These are phyloP conservation scores for Atkinsonella texensis DNA, from an alignment of 2,329 filamentous ascomycete species.

Conservation along the genomic window DNA sequence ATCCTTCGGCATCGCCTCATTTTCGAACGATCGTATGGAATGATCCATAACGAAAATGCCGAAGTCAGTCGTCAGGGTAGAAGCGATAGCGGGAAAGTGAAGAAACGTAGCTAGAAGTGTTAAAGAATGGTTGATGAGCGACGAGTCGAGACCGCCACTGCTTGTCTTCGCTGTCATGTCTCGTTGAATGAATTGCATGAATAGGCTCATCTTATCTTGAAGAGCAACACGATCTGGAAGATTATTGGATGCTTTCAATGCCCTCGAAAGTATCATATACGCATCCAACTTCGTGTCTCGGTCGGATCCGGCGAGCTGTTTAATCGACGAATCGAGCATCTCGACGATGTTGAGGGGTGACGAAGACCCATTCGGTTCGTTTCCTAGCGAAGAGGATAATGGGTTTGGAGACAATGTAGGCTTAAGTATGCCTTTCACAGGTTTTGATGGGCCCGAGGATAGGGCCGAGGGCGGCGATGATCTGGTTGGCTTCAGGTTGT, in stretches of 20 bases:
- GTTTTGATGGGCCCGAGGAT: constrained; percentile 28
- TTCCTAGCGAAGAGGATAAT: constrained; percentile 26
- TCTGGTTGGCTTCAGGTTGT: constrained; percentile 24
- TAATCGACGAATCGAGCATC: constrained; percentile 76
- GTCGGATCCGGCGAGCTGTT: constrained; percentile 66
- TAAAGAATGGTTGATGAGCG: constrained; percentile 65
- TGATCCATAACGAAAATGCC: constrained; percentile 70
- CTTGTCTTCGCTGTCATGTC: constrained; percentile 57
- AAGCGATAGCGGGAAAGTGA: constrained; percentile 58
- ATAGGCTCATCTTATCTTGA: constrained; percentile 60
- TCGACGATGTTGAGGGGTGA: constrained; percentile 49
- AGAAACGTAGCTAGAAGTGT: constrained; percentile 68
- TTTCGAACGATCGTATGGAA: constrained; percentile 60
- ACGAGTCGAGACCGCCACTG: constrained; percentile 47
- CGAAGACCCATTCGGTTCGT: constrained; percentile 27
- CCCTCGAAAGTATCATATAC: constrained; percentile 67
- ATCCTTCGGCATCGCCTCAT: constrained; percentile 59
- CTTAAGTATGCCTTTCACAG: constrained; percentile 67
- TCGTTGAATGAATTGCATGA: constrained; percentile 73
- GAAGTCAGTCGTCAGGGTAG: constrained; percentile 65
- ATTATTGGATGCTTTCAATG: constrained; percentile 70
- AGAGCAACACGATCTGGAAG: constrained; percentile 64
- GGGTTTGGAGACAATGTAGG: constrained; percentile 39
- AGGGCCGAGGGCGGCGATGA: constrained; percentile 29
- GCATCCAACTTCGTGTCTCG: constrained; percentile 68